A percentile compares a stretch with the other conserved stretches of the same genome.
These are phyloP conservation scores for Geotrichum reessii DNA, from an alignment of 1,139 yeast species.

Conservation along the genomic window DNA sequence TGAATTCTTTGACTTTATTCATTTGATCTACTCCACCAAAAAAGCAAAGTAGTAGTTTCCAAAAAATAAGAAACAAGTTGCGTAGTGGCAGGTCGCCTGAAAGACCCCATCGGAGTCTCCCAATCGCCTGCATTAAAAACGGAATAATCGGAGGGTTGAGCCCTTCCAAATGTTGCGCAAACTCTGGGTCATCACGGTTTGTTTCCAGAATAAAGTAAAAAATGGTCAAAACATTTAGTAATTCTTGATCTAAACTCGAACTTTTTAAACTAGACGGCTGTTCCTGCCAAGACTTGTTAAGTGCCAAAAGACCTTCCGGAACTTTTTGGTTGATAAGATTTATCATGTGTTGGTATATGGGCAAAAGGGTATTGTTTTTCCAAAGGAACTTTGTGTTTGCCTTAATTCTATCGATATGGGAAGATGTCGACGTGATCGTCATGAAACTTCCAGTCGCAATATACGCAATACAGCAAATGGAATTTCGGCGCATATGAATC, in stretches of 20 bases:
- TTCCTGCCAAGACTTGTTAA: constrained; percentile 9
- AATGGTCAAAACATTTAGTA: constrained; percentile 48
- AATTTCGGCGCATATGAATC: constrained; percentile 6
- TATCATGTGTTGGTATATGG: constrained; percentile 24
- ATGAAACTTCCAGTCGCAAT: constrained; percentile 43
- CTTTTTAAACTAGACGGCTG: constrained; percentile 4
- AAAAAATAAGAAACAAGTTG: constrained; percentile 45
- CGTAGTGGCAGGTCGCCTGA: constrained; percentile 39
- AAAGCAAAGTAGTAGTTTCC: constrained; percentile 56
- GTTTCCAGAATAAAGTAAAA: constrained; percentile 46
- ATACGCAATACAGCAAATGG: constrained; percentile 33
- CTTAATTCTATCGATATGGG: constrained; percentile 40
- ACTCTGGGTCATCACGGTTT: constrained; percentile 28
- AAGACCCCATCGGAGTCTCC: constrained; percentile 58
- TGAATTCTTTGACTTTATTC: constrained; percentile 45
- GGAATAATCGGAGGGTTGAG: constrained; percentile 40
- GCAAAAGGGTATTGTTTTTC: constrained; percentile 23
- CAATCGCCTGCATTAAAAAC: constrained; percentile 48
- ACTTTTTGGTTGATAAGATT: constrained; percentile 20
- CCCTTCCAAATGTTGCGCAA: constrained; percentile 31
- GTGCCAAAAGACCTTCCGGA: constrained; percentile 20
- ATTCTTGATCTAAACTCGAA: constrained; percentile 26
- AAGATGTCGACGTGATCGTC: constrained; percentile 31
- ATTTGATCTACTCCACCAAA: constrained; percentile 55
- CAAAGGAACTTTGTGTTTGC: constrained; percentile 29